Evolutionary conservation across 805 yeast species (phyloP), one percentile per base, ranked within the genome.

Genomic region (Lipomyces yamanashiensis): DNA sequence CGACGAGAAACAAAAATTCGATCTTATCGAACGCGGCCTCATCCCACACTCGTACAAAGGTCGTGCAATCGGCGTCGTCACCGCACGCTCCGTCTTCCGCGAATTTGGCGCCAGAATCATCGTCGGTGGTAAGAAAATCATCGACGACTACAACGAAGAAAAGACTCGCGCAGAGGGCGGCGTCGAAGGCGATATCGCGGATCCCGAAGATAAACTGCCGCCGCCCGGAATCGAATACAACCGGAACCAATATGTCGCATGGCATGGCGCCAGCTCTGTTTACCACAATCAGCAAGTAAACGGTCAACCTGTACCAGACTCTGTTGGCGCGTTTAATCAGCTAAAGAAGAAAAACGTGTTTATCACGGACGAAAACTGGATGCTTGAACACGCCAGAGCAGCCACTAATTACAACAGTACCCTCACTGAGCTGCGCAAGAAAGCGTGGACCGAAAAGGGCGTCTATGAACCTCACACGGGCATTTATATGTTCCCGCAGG

Each of bases 21-120:
- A 90, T 71, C 78, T 95, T 71, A 90, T 95, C 53, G 86, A 86
- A 49, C 82, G 96, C 43, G 90, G 88, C 33, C 80, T 90, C 48
- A 84, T 95, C 69, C 97, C 98, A 1, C 88, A 87, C 69, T 89
- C 97, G 1, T 93, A 91, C 76, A 91, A 91, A 77, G 95, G 96
- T 53, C 83, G 98, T 70, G 84, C 91, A 0, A 92, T 95, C 41
- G 92, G 95, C 64, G 79, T 93, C 47, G 96, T 95, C 6, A 87
- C 98, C 6, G 98, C 99, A 0, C 84, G 96, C 62, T 87, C 96
- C 15, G 86, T 92, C 1, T 95, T 84, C 77, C 83, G 92, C 68
- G 98, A 92, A 76, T 93, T 95, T 79, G 99, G 99, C 4, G 89
- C 96, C 28, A 85, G 85, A 65, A 85, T 92, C 56, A 80, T 95